A percentile compares a stretch with the other conserved stretches of the same genome.
Evolutionary conservation across 129 eudicot genomes (phyloP).

Genomic region (Helianthus tuberosus): DNA sequence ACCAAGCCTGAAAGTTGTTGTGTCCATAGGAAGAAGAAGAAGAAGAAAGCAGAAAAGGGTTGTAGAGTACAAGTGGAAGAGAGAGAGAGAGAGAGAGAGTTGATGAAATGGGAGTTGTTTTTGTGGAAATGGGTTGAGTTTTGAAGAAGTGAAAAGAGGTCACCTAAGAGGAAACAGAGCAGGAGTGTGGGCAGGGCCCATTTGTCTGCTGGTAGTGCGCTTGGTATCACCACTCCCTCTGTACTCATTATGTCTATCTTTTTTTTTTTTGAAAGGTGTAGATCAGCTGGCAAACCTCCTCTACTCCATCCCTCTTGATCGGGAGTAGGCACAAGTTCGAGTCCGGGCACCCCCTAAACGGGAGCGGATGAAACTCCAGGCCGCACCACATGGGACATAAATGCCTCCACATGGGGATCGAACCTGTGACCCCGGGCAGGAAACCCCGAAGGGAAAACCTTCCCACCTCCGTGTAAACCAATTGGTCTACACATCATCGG

Average conservation of each 20-base stretch:
- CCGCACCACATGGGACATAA: too few relatives aligned
- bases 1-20: conserved; percentile 40
- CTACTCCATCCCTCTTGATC: too few relatives aligned
- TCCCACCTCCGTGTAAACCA: too few relatives aligned
- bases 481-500: too few relatives aligned
- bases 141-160: conserved; percentile 40
- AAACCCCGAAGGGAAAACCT: too few relatives aligned
- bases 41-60: conserved; percentile 2
- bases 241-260: conserved; percentile 27
- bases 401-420: too few relatives aligned
- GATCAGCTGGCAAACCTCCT: too few relatives aligned
- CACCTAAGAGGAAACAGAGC: conserved; percentile 46
- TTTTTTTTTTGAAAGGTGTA: too few relatives aligned
- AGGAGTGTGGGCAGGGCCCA: conserved; percentile 63
- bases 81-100: neutral
- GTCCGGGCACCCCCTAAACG: too few relatives aligned
- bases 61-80: neutral
- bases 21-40: conserved; percentile 28
- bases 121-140: neutral
- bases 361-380: too few relatives aligned
- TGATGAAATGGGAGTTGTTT: neutral
- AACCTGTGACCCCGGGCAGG: too few relatives aligned
- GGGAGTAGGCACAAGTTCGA: too few relatives aligned
- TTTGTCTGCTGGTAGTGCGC: conserved; percentile 74
- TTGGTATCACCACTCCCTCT: conserved; percentile 40